phyloP scores from a whole-genome alignment of 2,329 filamentous ascomycete genomes.

The Cyclaneusma minus region DNA sequence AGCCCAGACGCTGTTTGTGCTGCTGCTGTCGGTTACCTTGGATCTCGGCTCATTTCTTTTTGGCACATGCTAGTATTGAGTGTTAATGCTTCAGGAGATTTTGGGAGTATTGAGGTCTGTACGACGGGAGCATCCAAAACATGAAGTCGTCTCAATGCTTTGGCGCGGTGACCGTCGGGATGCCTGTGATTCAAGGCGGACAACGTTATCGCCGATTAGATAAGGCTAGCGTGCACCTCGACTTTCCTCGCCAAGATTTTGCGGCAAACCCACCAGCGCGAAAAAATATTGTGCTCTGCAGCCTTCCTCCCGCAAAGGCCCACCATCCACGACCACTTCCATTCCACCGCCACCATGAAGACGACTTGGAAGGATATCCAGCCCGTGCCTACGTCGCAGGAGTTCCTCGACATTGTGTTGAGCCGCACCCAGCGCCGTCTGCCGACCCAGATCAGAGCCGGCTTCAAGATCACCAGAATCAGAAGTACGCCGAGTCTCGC shows the following conservation, averaged over 20 bases:
- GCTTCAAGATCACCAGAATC: conserved; percentile 93
- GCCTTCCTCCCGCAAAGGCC: conserved; percentile 1
- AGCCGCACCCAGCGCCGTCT: conserved; percentile 84
- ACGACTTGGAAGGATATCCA: conserved; percentile 64
- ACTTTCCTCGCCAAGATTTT: conserved; percentile 4
- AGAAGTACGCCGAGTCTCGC: conserved; percentile 29
- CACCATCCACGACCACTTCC: conserved; percentile 1
- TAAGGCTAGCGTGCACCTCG: conserved; percentile 2
- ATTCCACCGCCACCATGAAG: conserved; percentile 31
- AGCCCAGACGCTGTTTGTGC: too few relatives aligned
- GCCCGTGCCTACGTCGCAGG: conserved; percentile 79
- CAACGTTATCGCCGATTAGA: conserved; percentile 1
- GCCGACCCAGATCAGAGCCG: conserved; percentile 87
- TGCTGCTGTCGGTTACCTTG: too few relatives aligned
- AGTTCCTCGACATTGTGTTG: conserved; percentile 95
- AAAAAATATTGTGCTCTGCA: too few relatives aligned
- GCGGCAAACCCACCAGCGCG: conserved; percentile 1
- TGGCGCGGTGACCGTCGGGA: background rate
- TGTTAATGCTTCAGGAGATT: too few relatives aligned
- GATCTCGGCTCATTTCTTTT: too few relatives aligned
- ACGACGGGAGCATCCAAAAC: background rate
- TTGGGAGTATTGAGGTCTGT: too few relatives aligned
- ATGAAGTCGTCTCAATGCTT: background rate
- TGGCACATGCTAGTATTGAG: too few relatives aligned
- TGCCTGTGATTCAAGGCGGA: background rate